Conservation (phyloP, 495 filamentous ascomycete genomes). For the Oidiodendron maius region DNA sequence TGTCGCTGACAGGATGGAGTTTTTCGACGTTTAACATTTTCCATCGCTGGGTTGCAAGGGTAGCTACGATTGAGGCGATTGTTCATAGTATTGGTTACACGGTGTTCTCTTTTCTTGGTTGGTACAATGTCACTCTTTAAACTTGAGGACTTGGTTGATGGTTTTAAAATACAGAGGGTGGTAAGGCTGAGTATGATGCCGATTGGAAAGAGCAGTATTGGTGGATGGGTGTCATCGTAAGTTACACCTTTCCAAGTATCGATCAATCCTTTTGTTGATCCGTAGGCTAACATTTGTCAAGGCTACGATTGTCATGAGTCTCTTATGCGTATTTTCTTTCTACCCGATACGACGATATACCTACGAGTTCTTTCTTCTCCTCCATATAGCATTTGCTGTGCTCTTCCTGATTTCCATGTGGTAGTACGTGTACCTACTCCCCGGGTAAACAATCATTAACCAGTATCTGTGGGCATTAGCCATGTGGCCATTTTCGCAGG, state of each 20-base stretch:
- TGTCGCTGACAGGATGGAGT: conserved; percentile 50
- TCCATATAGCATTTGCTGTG: conserved; percentile 47
- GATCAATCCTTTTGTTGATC: background rate
- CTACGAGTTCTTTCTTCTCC: conserved; percentile 50
- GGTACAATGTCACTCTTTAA: background rate
- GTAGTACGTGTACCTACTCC: too few relatives aligned
- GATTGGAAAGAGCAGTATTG: conserved; percentile 22
- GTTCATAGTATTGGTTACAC: conserved; percentile 37
- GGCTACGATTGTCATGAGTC: conserved; percentile 43
- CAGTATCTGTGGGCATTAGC: background rate
- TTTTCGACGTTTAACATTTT: conserved; percentile 48
- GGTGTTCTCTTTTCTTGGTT: background rate
- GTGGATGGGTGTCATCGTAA: conserved; percentile 25
- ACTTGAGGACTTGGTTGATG: background rate
- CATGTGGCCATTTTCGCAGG: too few relatives aligned
- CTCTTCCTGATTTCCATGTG: conserved; percentile 26
- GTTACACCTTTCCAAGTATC: conserved; percentile 4
- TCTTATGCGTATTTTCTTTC: conserved; percentile 39
- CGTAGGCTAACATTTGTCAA: conserved; percentile 14
- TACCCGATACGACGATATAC: conserved; percentile 38
- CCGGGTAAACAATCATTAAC: background rate
- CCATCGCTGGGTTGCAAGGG: conserved; percentile 50
- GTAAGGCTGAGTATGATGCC: background rate
- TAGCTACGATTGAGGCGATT: conserved; percentile 45
- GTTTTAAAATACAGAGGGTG: too few relatives aligned